Evolutionary conservation across 106 monocot genomes (phyloP).

Genomic region (Allium cepa): DNA sequence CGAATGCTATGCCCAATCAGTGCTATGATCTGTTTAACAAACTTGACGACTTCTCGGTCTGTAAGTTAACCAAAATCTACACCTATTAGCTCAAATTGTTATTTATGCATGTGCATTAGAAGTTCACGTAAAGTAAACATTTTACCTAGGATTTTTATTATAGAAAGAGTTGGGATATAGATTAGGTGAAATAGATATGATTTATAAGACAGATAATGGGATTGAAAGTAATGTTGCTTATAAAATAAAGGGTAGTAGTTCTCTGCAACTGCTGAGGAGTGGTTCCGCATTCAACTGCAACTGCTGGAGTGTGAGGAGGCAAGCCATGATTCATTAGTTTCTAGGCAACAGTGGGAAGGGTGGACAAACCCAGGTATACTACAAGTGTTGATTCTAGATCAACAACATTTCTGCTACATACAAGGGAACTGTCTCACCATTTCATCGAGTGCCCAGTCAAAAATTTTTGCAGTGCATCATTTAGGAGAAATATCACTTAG

Average conservation of each 20-base stretch:
- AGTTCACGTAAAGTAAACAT: too few species aligned
- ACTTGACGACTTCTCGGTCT: too few species aligned
- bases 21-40: too few species aligned
- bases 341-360: constrained; percentile 53
- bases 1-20: too few species aligned
- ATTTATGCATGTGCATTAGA: too few species aligned
- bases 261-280: constrained; percentile 65
- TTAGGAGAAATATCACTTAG: neutral
- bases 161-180: too few species aligned
- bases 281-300: constrained; percentile 91
- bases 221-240: neutral
- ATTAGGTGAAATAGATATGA: too few species aligned
- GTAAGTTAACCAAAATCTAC: neutral
- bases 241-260: neutral
- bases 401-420: constrained; percentile 71
- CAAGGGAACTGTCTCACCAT: constrained; percentile 82
- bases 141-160: too few species aligned
- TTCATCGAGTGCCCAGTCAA: constrained; percentile 92
- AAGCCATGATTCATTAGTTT: constrained; percentile 72
- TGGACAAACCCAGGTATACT: constrained; percentile 93
- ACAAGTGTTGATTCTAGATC: constrained; percentile 87
- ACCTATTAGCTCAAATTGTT: neutral
- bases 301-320: constrained; percentile 64
- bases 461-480: constrained; percentile 65
- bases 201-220: too few species aligned